Conservation (phyloP, 2,329 filamentous ascomycete species). For the Sordariomycetes sp. region DNA sequence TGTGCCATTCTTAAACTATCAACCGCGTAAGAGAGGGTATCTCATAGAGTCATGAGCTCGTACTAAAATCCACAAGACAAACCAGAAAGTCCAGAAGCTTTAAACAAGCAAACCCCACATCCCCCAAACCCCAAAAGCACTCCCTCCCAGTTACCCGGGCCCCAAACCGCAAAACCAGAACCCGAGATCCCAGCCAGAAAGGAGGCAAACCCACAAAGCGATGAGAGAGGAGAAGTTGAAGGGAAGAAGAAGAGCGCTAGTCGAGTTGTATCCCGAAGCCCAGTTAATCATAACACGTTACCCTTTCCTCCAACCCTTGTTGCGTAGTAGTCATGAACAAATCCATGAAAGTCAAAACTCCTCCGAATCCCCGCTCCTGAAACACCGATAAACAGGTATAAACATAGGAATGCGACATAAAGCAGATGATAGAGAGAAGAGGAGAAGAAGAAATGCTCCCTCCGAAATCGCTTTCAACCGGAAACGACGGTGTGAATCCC, state of each 20-base stretch:
- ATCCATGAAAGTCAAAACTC: background rate
- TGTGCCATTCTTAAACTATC: background rate
- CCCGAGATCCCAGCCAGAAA: background rate
- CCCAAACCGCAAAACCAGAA: background rate
- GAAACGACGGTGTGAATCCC: background rate
- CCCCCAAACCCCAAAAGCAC: background rate
- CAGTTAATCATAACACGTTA: background rate
- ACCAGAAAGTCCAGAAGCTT: background rate
- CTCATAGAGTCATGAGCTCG: slow-evolving; percentile 4
- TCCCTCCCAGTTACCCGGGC: background rate
- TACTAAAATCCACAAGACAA: background rate
- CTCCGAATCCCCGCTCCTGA: background rate
- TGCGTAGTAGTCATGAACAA: background rate
- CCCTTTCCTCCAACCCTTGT: background rate
- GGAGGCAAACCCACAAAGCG: background rate
- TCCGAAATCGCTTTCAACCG: background rate
- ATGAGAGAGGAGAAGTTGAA: background rate
- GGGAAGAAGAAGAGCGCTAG: background rate
- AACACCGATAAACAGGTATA: background rate
- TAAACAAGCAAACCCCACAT: too few species aligned
- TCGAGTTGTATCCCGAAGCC: background rate
- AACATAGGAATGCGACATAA: background rate
- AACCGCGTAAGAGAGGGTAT: slow-evolving; percentile 3
- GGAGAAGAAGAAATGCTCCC: background rate
- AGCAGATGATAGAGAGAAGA: background rate